These are phyloP conservation scores for Melanopsichium pennsylvanicum DNA, from an alignment of 1,284 basidiomycete species.

Conservation along the genomic window DNA sequence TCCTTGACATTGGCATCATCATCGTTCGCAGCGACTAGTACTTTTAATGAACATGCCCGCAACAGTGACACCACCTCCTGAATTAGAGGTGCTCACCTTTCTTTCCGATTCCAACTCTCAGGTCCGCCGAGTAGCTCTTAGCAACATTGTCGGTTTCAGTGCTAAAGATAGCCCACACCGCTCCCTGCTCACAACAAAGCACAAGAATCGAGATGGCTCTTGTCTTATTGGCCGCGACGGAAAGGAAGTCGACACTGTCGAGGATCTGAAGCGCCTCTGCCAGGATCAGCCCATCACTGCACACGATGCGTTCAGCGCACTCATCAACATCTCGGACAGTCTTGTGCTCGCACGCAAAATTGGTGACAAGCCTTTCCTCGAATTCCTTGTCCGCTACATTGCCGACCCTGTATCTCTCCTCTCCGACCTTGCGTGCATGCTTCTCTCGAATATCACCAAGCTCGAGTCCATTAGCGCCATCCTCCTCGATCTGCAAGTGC, in stretches of 20 bases:
- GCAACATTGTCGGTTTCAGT: slow-evolving; percentile 74
- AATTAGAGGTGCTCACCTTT: slow-evolving; percentile 79
- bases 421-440: slow-evolving; percentile 93
- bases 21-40: not conserved
- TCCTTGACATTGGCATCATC: not conserved
- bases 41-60: slow-evolving; percentile 22
- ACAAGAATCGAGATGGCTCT: slow-evolving; percentile 51
- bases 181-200: slow-evolving; percentile 51
- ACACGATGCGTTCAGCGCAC: slow-evolving; percentile 91
- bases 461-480: slow-evolving; percentile 76
- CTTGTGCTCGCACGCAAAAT: slow-evolving; percentile 75
- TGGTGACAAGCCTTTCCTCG: slow-evolving; percentile 77
- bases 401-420: slow-evolving; percentile 86
- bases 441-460: slow-evolving; percentile 91
- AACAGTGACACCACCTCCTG: slow-evolving; percentile 26
- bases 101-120: slow-evolving; percentile 85
- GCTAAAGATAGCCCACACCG: slow-evolving; percentile 52
- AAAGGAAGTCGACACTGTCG: slow-evolving; percentile 58
- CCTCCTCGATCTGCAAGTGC: slow-evolving; percentile 73
- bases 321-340: slow-evolving; percentile 92
- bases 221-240: slow-evolving; percentile 51
- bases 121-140: slow-evolving; percentile 84
- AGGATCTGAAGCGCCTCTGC: slow-evolving; percentile 82
- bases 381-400: slow-evolving; percentile 88
- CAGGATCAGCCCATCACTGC: slow-evolving; percentile 81